phyloP scores from a whole-genome alignment of 306 rosid species.

The Betula pendula region DNA sequence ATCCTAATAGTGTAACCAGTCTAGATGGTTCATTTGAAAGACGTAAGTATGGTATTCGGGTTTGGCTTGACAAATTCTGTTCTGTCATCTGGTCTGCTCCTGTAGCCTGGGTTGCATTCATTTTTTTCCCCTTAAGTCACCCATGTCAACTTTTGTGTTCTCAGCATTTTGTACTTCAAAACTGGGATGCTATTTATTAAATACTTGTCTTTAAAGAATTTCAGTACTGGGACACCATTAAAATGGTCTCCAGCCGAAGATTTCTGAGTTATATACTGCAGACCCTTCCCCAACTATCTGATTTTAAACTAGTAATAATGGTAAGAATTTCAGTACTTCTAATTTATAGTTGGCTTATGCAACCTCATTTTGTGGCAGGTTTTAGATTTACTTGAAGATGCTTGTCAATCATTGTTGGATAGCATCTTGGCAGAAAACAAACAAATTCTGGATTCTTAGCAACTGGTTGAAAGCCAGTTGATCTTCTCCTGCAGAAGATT shows the following conservation, averaged over 20 bases:
- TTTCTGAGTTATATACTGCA: neutral
- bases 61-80: neutral
- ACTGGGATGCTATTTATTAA: neutral
- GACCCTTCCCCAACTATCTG: neutral
- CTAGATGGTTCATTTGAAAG: neutral
- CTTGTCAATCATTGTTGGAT: constrained; percentile 76
- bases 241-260: neutral
- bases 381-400: constrained; percentile 94
- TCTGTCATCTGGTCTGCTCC: neutral
- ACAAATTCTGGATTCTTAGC: constrained; percentile 41
- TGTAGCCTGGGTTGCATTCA: neutral
- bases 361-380: constrained; percentile 50
- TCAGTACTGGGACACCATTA: neutral
- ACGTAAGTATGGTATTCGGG: neutral
- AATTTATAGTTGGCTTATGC: constrained; percentile 19
- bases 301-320: neutral
- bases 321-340: neutral
- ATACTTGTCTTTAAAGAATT: neutral
- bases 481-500: constrained; percentile 11
- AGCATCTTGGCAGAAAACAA: constrained; percentile 70
- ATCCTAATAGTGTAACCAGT: neutral
- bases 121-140: neutral
- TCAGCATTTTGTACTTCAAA: neutral
- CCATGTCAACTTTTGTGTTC: neutral
- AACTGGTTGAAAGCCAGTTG: constrained; percentile 8